Percentiles rank a stretch among this genome's conserved stretches.
These are phyloP conservation scores for Trametes polyzona DNA, from an alignment of 1,284 basidiomycete species.

Conservation along the genomic window DNA sequence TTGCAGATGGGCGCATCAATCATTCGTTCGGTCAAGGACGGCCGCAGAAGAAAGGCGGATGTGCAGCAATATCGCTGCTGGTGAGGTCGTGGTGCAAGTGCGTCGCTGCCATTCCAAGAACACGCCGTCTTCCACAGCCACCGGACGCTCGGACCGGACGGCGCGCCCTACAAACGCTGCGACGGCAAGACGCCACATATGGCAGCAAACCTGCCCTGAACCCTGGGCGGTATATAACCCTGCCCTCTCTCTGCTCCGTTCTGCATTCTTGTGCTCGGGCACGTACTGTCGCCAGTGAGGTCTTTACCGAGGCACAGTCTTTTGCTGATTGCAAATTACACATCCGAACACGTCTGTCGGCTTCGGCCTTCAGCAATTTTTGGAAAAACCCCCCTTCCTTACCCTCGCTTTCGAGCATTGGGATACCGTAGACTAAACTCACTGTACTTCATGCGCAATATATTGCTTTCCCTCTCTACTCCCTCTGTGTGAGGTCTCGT, in stretches of 20 bases:
- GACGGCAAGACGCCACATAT: not conserved
- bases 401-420: constrained; percentile 8
- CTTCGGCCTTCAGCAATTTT: constrained; percentile 43
- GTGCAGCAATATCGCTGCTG: too few species aligned
- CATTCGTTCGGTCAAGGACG: too few species aligned
- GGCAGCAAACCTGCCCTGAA: constrained; percentile 8
- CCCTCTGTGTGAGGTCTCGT: not conserved
- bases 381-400: constrained; percentile 30
- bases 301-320: constrained; percentile 81
- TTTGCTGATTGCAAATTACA: constrained; percentile 92
- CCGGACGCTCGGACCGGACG: not conserved
- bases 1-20: too few species aligned
- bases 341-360: constrained; percentile 43
- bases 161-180: not conserved
- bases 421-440: not conserved
- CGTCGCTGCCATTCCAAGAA: not conserved
- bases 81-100: too few species aligned
- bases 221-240: constrained; percentile 21
- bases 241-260: not conserved
- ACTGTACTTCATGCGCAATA: not conserved
- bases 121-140: constrained; percentile 2
- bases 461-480: not conserved
- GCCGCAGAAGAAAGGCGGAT: too few species aligned
- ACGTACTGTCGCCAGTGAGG: constrained; percentile 89
- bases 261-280: constrained; percentile 86